A percentile compares a stretch with the other conserved stretches of the same genome.
Evolutionary conservation across 1,284 basidiomycete species (phyloP).

Genomic region (Ustilago xerochloae): DNA sequence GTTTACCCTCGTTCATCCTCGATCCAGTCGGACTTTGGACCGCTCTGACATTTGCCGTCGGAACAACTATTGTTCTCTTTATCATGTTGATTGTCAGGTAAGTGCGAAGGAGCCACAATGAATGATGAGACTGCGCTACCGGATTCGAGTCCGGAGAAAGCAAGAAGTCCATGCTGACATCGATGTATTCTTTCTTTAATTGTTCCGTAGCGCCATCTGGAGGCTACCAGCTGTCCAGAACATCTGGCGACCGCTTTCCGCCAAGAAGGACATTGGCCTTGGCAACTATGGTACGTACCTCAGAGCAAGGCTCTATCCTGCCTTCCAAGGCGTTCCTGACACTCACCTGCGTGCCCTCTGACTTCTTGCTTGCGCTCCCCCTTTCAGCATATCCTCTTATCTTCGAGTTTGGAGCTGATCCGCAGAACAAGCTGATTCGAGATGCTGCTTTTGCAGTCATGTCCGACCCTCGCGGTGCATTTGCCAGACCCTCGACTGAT

Average conservation of each 20-base stretch:
- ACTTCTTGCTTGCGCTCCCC: background rate
- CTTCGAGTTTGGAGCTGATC: slow-evolving; percentile 56
- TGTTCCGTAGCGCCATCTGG: slow-evolving; percentile 26
- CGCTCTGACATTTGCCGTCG: slow-evolving; percentile 22
- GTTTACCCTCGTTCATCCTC: slow-evolving; percentile 26
- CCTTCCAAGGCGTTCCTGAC: background rate
- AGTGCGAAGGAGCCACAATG: background rate
- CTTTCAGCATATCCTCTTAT: slow-evolving; percentile 66
- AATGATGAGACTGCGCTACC: too few species aligned
- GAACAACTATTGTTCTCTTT: slow-evolving; percentile 23
- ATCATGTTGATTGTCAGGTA: slow-evolving; percentile 21
- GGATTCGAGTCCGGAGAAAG: too few species aligned
- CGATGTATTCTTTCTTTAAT: background rate
- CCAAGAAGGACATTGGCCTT: slow-evolving; percentile 22
- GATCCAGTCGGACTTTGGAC: slow-evolving; percentile 28
- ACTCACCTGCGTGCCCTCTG: background rate
- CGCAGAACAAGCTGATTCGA: slow-evolving; percentile 53
- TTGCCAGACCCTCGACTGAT: slow-evolving; percentile 26
- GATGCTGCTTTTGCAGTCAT: slow-evolving; percentile 57
- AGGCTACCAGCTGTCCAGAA: slow-evolving; percentile 27
- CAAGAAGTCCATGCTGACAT: too few species aligned
- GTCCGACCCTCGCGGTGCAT: slow-evolving; percentile 20
- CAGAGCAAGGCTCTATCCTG: background rate
- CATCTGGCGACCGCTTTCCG: slow-evolving; percentile 20
- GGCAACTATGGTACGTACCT: slow-evolving; percentile 28